A percentile compares a stretch with the other conserved stretches of the same genome.
Evolutionary conservation across 2,329 filamentous ascomycete species (phyloP).

Genomic region (Pseudogymnoascus sp.): DNA sequence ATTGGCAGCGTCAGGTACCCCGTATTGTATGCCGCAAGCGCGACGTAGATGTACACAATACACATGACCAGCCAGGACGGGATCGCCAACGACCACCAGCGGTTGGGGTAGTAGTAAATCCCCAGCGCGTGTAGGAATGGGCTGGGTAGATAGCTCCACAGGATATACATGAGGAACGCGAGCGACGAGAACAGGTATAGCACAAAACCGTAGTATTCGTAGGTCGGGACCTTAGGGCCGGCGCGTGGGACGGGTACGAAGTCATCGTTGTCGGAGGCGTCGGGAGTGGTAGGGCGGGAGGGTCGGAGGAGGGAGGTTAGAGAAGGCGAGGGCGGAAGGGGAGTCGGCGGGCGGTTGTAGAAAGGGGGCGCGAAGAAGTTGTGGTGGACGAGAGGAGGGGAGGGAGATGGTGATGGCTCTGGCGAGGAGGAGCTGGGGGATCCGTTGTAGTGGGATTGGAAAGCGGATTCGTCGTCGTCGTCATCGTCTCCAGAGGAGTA

Average conservation of each 20-base stretch:
- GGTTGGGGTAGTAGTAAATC: slow-evolving; percentile 93
- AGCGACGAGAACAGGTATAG: slow-evolving; percentile 85
- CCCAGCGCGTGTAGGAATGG: slow-evolving; percentile 88
- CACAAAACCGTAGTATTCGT: slow-evolving; percentile 99
- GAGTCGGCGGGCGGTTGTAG: slow-evolving; percentile 94
- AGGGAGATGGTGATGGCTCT: slow-evolving; percentile 24
- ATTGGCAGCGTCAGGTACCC: slow-evolving; percentile 80
- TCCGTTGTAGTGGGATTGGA: slow-evolving; percentile 24
- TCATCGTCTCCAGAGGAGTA: slow-evolving; percentile 4
- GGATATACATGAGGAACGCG: slow-evolving; percentile 65
- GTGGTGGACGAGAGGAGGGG: slow-evolving; percentile 36
- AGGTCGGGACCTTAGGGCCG: slow-evolving; percentile 91
- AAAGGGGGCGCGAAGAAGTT: slow-evolving; percentile 70
- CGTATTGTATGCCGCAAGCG: slow-evolving; percentile 83
- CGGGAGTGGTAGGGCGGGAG: slow-evolving; percentile 87
- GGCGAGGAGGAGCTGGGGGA: slow-evolving; percentile 22
- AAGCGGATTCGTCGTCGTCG: slow-evolving; percentile 22
- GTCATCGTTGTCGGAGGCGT: slow-evolving; percentile 82
- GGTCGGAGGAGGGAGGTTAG: slow-evolving; percentile 86
- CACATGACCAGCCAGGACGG: slow-evolving; percentile 85
- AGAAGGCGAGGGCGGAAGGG: slow-evolving; percentile 84
- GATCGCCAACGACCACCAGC: slow-evolving; percentile 94
- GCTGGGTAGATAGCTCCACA: slow-evolving; percentile 80
- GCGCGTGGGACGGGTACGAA: slow-evolving; percentile 69
- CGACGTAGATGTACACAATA: slow-evolving; percentile 88